Conservation (phyloP, 331 rosid species). For the Dryas integrifolia region DNA sequence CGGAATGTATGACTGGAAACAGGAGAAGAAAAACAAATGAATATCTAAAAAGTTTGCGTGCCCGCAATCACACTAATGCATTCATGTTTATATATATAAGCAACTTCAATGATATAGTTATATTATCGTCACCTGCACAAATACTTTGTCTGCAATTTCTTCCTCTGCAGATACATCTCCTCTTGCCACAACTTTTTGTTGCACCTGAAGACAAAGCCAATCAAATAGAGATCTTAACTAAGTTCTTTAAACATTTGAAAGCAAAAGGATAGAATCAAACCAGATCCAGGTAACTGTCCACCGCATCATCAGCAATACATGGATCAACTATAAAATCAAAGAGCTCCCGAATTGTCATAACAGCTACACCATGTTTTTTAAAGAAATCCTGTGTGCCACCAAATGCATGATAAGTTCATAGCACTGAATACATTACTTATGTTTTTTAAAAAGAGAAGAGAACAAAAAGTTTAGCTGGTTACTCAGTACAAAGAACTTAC, state of each 20-base stretch:
- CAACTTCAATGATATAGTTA: background rate
- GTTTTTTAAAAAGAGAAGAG: background rate
- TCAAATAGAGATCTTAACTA: background rate
- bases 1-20: constrained; percentile 67
- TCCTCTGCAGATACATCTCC: constrained; percentile 73
- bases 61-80: background rate
- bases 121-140: constrained; percentile 55
- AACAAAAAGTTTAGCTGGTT: background rate
- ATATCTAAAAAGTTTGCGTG: background rate
- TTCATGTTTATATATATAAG: background rate
- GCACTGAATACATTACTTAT: background rate
- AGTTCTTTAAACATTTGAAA: constrained; percentile 3
- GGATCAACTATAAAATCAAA: constrained; percentile 92
- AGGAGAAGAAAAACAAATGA: constrained; percentile 10
- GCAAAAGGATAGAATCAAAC: constrained; percentile 31
- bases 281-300: constrained; percentile 80
- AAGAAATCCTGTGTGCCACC: constrained; percentile 71
- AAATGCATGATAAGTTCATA: constrained; percentile 5
- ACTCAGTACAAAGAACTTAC: constrained; percentile 38
- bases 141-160: constrained; percentile 76
- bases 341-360: constrained; percentile 75
- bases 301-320: constrained; percentile 64
- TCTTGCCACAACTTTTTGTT: constrained; percentile 56
- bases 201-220: constrained; percentile 41
- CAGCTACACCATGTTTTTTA: constrained; percentile 83